phyloP scores from a whole-genome alignment of 192 early-diverging fungal genomes.

The Cladochytrium replicatum region DNA sequence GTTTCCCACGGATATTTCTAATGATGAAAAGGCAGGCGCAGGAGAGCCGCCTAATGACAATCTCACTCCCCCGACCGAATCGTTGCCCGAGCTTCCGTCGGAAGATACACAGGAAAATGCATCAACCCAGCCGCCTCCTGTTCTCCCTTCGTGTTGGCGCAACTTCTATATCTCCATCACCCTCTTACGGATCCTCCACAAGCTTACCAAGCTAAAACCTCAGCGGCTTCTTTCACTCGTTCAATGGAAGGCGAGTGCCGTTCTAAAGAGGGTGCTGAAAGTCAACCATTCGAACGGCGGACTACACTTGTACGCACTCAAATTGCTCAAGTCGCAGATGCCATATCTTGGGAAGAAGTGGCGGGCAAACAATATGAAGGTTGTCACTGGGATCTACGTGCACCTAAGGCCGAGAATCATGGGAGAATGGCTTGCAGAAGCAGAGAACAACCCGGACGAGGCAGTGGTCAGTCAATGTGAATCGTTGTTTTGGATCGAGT shows the following conservation, averaged over 20 bases:
- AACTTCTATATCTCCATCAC: slow-evolving; percentile 46
- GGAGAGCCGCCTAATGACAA: too few species aligned
- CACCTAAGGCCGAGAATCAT: slow-evolving; percentile 47
- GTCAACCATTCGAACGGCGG: slow-evolving; percentile 54
- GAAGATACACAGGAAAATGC: neutral
- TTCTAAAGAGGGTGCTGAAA: slow-evolving; percentile 67
- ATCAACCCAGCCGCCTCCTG: neutral
- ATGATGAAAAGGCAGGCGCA: too few species aligned
- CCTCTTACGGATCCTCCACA: slow-evolving; percentile 66
- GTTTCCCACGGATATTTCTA: too few species aligned
- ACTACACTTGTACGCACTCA: slow-evolving; percentile 63
- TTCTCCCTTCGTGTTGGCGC: slow-evolving; percentile 2
- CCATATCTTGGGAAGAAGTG: slow-evolving; percentile 72
- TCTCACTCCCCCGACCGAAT: neutral
- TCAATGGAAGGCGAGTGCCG: slow-evolving; percentile 75
- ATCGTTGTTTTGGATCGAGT: neutral
- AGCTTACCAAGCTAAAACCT: slow-evolving; percentile 66
- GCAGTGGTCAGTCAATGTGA: slow-evolving; percentile 39
- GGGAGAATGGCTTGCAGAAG: slow-evolving; percentile 66
- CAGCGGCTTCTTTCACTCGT: slow-evolving; percentile 68
- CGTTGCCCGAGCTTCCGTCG: neutral
- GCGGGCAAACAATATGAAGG: slow-evolving; percentile 70
- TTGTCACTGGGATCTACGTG: slow-evolving; percentile 65
- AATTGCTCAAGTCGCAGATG: slow-evolving; percentile 70
- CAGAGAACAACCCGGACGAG: slow-evolving; percentile 61